Percentiles rank a stretch among this genome's conserved stretches.
Evolutionary conservation across 129 eudicot genomes (phyloP).

Genomic region (carrot (Daucus carota)): DNA sequence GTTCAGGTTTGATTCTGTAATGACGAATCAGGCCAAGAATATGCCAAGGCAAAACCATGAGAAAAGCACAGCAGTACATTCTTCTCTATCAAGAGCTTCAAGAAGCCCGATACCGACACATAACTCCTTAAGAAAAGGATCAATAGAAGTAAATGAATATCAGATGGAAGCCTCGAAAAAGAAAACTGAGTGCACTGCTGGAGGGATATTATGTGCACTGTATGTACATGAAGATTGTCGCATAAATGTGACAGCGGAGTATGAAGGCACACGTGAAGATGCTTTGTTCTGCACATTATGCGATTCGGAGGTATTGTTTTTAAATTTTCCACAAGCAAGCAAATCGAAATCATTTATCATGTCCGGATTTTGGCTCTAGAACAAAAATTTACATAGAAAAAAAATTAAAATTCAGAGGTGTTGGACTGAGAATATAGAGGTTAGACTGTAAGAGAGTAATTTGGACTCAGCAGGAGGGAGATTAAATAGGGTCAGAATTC

Average conservation of each 20-base stretch:
- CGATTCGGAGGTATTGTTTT: slow-evolving; percentile 71
- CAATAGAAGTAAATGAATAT: slow-evolving; percentile 21
- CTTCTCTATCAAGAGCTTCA: slow-evolving; percentile 43
- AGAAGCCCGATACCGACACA: slow-evolving; percentile 34
- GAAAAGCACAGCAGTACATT: slow-evolving; percentile 28
- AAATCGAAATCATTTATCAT: background rate
- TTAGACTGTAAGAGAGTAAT: background rate
- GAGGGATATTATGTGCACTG: slow-evolving; percentile 59
- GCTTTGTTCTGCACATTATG: slow-evolving; percentile 95
- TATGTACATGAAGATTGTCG: slow-evolving; percentile 86
- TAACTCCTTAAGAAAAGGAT: slow-evolving; percentile 46
- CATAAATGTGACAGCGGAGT: slow-evolving; percentile 41
- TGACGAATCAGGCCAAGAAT: slow-evolving; percentile 20
- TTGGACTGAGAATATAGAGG: background rate
- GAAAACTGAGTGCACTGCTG: slow-evolving; percentile 26
- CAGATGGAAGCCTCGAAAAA: slow-evolving; percentile 14
- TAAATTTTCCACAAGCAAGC: background rate
- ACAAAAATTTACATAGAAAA: background rate
- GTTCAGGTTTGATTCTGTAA: slow-evolving; percentile 29
- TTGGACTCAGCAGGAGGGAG: background rate
- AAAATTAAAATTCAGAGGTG: background rate
- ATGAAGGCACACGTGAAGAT: slow-evolving; percentile 62
- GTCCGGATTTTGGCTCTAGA: background rate
- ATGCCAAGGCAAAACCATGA: slow-evolving; percentile 29
- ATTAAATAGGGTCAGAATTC: background rate